Evolutionary conservation across 2,329 filamentous ascomycete genomes (phyloP).

Genomic region (Botrytis cinerea): DNA sequence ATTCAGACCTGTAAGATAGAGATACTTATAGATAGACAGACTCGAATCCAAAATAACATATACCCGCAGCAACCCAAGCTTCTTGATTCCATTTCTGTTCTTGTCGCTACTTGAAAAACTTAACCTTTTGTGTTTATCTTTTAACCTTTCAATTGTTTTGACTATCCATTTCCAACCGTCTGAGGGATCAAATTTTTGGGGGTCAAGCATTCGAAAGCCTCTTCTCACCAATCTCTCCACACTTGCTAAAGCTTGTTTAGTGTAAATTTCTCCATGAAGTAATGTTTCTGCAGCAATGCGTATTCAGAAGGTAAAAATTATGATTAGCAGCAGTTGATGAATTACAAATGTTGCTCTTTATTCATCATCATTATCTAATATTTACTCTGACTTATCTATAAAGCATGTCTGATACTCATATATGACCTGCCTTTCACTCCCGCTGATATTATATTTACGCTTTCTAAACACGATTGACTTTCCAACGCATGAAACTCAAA

Average conservation of each 20-base stretch:
- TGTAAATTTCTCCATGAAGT: neutral
- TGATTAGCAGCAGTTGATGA: neutral
- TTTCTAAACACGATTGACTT: no score
- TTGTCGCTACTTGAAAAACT: neutral
- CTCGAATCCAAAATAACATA: neutral
- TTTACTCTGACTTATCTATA: neutral
- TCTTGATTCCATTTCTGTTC: neutral
- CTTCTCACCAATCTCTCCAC: neutral
- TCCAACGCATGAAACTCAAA: neutral
- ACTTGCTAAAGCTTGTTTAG: neutral
- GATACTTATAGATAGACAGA: conserved; percentile 10
- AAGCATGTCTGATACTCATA: neutral
- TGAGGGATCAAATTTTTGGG: neutral
- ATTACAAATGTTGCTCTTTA: neutral
- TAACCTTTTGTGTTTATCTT: neutral
- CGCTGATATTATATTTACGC: neutral
- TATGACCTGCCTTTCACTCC: neutral
- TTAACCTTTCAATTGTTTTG: neutral
- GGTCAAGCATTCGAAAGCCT: neutral
- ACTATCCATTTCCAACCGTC: neutral
- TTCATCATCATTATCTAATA: neutral
- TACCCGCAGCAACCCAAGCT: neutral
- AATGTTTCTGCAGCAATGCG: neutral
- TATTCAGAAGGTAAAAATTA: neutral
- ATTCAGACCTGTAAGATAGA: conserved; percentile 20